phyloP scores from a whole-genome alignment of 768 basidiomycete genomes.

The Kwoniella mangroviensis region DNA sequence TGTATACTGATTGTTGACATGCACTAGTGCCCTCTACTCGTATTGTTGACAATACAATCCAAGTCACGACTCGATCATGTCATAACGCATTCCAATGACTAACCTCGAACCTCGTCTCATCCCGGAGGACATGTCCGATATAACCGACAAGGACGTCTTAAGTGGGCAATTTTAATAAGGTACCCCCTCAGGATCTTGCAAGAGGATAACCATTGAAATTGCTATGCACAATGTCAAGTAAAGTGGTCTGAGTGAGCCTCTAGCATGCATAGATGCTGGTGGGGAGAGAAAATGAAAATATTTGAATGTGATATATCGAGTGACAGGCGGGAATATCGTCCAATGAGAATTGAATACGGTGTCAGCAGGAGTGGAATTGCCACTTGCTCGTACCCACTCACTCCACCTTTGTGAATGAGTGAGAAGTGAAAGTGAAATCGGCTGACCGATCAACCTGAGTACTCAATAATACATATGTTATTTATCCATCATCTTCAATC shows the following conservation, averaged over 20 bases:
- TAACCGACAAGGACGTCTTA: neutral
- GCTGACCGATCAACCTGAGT: slow-evolving; percentile 26
- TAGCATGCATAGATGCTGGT: neutral
- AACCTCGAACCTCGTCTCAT: neutral
- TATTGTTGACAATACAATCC: no score
- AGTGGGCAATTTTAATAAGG: neutral
- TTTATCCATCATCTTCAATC: neutral
- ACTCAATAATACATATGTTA: neutral
- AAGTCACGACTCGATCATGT: neutral
- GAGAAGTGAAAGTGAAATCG: neutral
- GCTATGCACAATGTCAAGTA: neutral
- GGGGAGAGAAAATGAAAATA: neutral
- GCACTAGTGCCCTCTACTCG: no score
- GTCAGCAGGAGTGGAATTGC: slow-evolving; percentile 10
- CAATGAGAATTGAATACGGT: slow-evolving; percentile 10
- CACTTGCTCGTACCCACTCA: neutral
- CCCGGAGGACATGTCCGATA: neutral
- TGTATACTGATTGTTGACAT: no score
- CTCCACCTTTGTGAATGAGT: slow-evolving; percentile 6
- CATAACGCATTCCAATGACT: neutral
- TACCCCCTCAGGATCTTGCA: neutral
- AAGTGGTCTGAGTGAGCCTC: neutral
- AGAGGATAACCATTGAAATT: neutral
- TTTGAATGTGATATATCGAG: neutral
- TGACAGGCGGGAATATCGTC: neutral